Base-by-base conservation (phyloP, 2,329 filamentous ascomycete species). In the Fusarium secorum region DNA sequence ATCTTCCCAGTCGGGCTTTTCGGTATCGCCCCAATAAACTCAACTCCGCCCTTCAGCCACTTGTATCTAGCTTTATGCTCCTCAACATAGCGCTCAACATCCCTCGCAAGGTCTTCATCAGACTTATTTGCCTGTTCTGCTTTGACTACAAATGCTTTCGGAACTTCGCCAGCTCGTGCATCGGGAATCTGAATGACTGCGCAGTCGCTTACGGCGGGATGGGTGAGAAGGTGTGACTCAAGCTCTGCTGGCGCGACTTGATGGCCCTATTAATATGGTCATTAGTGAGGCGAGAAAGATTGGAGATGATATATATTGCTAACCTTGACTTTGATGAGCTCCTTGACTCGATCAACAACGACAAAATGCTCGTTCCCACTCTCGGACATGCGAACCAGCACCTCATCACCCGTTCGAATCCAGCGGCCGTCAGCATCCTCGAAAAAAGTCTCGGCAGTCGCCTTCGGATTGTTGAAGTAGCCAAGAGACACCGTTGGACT, bases 321-420 rank as follows among this genome's bases (percentile, higher is more conserved):
- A n/a, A n/a, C 38, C 22, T 44, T 44, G 76, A 93, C 91, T 78
- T 93, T 93, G 80, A 93, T 93, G 42, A 93, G 83, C 77, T 94
- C 89, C 73, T 88, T 86, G 60, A 85, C 80, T 18, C 94, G 88
- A 77, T 97, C 95, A 2, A 94, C 91, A 60, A 98, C 92, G 76
- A 94, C 91, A 44, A 97, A 79, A 76, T 98, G 95, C 79, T 97
- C 93, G 68, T 90, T 83, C 2, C 93, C 93, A 3, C 84, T 82
- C 0, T 88, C 86, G 7, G 88, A 84, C 74, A 88, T 85, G 2
- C 87, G 85, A 14, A 96, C 83, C 3, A 95, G 83, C 0, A 91
- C 93, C 77, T 97, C 93, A 75, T 98, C 95, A 7, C 95, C 95
- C 0, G 95, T 97, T 26, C 87, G 88, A 85, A 97, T 89, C 88